Percentiles rank a stretch among this genome's conserved stretches.
phyloP scores from a whole-genome alignment of 1,284 basidiomycete species.

The Trichosporon asahii region DNA sequence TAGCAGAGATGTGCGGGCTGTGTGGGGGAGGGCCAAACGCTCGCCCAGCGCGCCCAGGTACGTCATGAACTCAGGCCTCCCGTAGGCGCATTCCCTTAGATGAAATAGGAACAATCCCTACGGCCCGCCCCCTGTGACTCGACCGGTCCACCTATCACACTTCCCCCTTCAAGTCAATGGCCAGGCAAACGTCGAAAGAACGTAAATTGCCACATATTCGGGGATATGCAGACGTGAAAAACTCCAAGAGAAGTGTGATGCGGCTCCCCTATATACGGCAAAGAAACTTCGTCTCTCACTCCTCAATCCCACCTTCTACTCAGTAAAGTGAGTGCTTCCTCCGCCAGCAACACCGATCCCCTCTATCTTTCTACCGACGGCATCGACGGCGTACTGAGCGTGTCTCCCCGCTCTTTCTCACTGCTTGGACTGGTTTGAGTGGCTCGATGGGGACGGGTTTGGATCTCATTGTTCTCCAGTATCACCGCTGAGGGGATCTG shows the following conservation, averaged over 20 bases:
- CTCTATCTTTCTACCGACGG: not conserved
- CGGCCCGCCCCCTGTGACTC: not conserved
- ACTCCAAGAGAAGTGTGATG: conserved; percentile 6
- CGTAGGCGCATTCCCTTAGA: not conserved
- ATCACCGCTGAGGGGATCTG: not conserved
- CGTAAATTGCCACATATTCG: not conserved
- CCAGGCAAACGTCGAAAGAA: not conserved
- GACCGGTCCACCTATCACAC: not conserved
- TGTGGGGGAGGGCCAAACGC: not conserved
- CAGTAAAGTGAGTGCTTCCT: conserved; percentile 4
- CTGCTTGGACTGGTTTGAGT: not conserved
- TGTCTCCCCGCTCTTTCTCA: not conserved
- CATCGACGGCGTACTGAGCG: not conserved
- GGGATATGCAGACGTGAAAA: not conserved
- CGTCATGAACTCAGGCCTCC: conserved; percentile 3
- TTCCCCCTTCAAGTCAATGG: not conserved
- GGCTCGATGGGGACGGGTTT: not conserved
- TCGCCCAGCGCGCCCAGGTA: not conserved
- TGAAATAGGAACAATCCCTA: not conserved
- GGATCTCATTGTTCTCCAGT: not conserved
- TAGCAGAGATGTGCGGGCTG: not conserved
- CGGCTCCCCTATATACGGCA: not conserved
- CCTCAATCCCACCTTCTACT: conserved; percentile 2
- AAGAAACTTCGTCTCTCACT: conserved; percentile 4
- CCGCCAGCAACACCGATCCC: not conserved